These are phyloP conservation scores for Pilaira anomala DNA, from an alignment of 192 early-diverging fungal genomes.

Conservation along the genomic window DNA sequence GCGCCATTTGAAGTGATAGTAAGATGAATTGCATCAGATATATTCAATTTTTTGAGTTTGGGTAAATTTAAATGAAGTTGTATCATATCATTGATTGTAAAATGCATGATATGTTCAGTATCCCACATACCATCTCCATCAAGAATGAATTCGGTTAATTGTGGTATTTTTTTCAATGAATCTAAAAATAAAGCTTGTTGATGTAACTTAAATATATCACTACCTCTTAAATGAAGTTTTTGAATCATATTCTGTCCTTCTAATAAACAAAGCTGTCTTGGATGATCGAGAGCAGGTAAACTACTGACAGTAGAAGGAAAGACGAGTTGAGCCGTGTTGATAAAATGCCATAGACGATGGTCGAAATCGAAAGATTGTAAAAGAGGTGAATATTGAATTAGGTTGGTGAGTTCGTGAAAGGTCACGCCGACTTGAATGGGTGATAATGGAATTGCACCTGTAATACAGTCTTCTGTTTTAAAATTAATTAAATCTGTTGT, in stretches of 20 bases:
- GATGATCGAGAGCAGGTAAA: constrained; percentile 1
- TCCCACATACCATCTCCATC: neutral
- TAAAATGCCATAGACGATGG: neutral
- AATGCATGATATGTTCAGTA: neutral
- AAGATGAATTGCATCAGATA: neutral
- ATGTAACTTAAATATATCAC: neutral
- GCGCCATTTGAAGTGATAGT: neutral
- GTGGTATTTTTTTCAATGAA: neutral
- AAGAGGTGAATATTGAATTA: neutral
- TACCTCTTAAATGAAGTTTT: neutral
- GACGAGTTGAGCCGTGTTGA: neutral
- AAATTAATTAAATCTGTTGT: neutral
- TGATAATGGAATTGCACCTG: neutral
- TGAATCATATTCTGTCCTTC: neutral
- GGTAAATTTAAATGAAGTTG: neutral
- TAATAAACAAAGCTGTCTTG: neutral
- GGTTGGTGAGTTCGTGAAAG: neutral
- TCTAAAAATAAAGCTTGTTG: neutral
- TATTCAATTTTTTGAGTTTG: neutral
- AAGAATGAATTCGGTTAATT: neutral
- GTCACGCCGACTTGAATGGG: neutral
- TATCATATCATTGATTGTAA: neutral
- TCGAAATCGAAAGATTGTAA: constrained; percentile 8
- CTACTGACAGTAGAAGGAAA: neutral
- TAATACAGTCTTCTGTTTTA: constrained; percentile 3